Evolutionary conservation across 768 basidiomycete genomes (phyloP), one percentile per base, ranked within the genome.

Genomic region (Boletus pseudopeckii): DNA sequence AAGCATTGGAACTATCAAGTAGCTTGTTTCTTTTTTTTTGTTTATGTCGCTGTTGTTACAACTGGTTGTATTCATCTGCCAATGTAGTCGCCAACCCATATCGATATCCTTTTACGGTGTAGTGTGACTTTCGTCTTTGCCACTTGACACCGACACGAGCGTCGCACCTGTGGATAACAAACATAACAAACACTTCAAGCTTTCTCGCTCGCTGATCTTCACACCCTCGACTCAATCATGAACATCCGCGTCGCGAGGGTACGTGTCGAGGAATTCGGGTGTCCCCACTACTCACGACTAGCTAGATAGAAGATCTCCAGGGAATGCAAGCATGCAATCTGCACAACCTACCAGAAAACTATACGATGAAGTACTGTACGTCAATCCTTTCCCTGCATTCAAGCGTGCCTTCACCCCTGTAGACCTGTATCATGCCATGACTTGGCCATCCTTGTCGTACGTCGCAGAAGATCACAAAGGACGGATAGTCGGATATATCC

Each of bases 271-370:
- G 22, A 32, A 15, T 38, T 39, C 22, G 24, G 15, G 17, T 11
- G 34, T 39, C 32, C 9, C 18, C 48, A 44, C 46, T 48, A 38
- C 59, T 70, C 54, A 70, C 56, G 43, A 44, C 52, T 20, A 48
- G 50, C 30, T 66, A 95, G 92, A 80, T 88, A 64, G 90, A 88
- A 46, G 94, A 97, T 72, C 80, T 96, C 59, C 75, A 85, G 61
- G 92, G 88, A 15, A 96, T 97, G 92, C 94, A 98, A 71, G 87
- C 92, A 51, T 86, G 90, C 65, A 98, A 98, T 70, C 75, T 96
- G 56, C 86, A 93, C 69, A 97, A 96, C 65, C 74, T 98, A 30
- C 94, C 94, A 0, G 94, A 96, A 71, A 92, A 93, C 73, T 93
- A 93, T 64, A 83, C 82, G 13, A 85, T 92, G 77, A 83, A 85